Conservation (phyloP, 768 basidiomycete genomes). For the Cystofilobasidium macerans region DNA sequence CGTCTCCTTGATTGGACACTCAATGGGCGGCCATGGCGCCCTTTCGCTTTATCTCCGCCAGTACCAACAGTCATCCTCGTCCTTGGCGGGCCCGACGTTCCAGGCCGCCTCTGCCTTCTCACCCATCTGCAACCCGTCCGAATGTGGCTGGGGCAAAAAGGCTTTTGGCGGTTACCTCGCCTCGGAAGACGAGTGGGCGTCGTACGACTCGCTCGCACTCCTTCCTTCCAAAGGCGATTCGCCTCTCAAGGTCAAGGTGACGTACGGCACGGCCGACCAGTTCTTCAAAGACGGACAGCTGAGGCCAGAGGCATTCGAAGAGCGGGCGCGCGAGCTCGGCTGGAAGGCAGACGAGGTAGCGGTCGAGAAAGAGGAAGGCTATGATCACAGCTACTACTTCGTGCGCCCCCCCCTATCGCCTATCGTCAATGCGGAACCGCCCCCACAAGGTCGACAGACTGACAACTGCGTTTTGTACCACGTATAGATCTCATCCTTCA, state of each 20-base stretch:
- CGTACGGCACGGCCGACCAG: slow-evolving; percentile 59
- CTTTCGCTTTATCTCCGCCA: slow-evolving; percentile 79
- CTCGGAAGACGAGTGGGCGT: slow-evolving; percentile 56
- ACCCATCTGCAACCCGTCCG: slow-evolving; percentile 56
- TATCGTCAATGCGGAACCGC: too few relatives aligned
- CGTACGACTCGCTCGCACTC: slow-evolving; percentile 78
- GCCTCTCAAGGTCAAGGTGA: slow-evolving; percentile 67
- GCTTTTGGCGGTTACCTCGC: slow-evolving; percentile 74
- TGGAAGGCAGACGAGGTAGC: slow-evolving; percentile 63
- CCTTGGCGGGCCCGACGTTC: slow-evolving; percentile 50
- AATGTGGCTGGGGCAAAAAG: slow-evolving; percentile 82
- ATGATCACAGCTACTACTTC: slow-evolving; percentile 85
- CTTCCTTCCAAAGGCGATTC: slow-evolving; percentile 46
- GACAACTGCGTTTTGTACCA: background rate
- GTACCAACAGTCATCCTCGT: too few relatives aligned
- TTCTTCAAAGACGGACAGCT: slow-evolving; percentile 71
- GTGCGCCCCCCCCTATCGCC: slow-evolving; percentile 40
- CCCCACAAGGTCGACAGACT: background rate
- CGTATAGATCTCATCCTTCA: slow-evolving; percentile 68
- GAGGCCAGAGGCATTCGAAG: slow-evolving; percentile 73
- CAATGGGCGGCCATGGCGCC: slow-evolving; percentile 96
- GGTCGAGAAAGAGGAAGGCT: slow-evolving; percentile 68
- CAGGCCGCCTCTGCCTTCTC: slow-evolving; percentile 76
- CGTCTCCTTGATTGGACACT: slow-evolving; percentile 87
- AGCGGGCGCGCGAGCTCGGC: slow-evolving; percentile 62